These are phyloP conservation scores for Lanmaoa rubissima DNA, from an alignment of 768 basidiomycete genomes.

Conservation along the genomic window DNA sequence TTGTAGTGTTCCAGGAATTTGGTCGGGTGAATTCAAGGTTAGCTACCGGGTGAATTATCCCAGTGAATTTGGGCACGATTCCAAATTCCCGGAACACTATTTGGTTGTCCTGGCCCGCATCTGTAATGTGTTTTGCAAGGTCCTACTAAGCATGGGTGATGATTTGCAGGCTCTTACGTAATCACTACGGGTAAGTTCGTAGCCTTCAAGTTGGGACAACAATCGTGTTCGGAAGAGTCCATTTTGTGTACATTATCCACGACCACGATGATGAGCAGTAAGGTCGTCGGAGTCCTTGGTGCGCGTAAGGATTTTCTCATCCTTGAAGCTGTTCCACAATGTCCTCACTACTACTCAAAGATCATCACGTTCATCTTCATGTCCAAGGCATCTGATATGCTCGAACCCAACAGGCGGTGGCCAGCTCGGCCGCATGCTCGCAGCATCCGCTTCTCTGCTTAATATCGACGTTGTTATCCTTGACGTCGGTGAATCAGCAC, in stretches of 20 bases:
- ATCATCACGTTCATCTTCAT: neutral
- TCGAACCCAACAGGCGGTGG: conserved; percentile 69
- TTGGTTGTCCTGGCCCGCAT: no score
- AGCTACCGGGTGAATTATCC: conserved; percentile 21
- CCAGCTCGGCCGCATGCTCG: conserved; percentile 97
- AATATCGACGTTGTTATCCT: conserved; percentile 83
- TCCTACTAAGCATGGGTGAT: no score
- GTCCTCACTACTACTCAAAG: conserved; percentile 13
- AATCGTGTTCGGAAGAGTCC: neutral
- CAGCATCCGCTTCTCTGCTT: conserved; percentile 82
- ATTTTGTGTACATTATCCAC: neutral
- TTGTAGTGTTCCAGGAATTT: no score
- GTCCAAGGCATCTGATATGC: conserved; percentile 1
- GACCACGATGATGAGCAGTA: conserved; percentile 22
- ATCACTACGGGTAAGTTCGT: no score
- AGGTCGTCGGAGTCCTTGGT: conserved; percentile 31
- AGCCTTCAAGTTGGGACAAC: no score
- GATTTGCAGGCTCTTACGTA: no score
- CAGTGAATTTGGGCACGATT: no score
- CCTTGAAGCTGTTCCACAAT: neutral
- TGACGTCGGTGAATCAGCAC: conserved; percentile 74
- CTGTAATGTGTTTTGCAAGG: no score
- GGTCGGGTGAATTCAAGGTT: no score
- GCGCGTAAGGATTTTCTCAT: conserved; percentile 21
- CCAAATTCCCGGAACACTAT: no score